phyloP scores from a whole-genome alignment of 768 basidiomycete species.

The Leccinum uliginosum region DNA sequence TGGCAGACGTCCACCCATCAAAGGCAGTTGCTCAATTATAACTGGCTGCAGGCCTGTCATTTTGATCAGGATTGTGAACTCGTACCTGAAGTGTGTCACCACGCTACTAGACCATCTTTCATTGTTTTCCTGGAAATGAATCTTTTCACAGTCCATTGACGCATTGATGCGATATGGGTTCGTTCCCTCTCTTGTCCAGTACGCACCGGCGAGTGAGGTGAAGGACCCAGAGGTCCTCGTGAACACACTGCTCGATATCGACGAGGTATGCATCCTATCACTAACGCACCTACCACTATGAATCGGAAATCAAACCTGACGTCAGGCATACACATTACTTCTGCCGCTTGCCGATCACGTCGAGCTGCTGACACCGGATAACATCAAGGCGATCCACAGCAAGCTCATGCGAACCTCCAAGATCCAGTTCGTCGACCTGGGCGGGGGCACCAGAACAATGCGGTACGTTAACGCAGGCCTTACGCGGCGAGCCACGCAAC shows the following conservation, averaged over 20 bases:
- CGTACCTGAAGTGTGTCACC: constrained; percentile 13
- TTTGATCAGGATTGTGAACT: constrained; percentile 27
- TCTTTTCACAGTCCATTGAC: constrained; percentile 22
- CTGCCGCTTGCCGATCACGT: constrained; percentile 22
- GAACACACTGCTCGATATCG: constrained; percentile 20
- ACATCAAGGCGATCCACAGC: constrained; percentile 27
- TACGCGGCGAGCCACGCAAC: constrained; percentile 27
- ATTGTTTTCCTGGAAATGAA: background rate
- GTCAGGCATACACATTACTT: constrained; percentile 24
- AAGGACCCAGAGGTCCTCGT: constrained; percentile 22
- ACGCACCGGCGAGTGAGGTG: constrained; percentile 20
- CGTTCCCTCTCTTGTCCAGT: constrained; percentile 20
- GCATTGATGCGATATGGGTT: constrained; percentile 26
- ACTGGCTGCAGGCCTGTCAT: constrained; percentile 28
- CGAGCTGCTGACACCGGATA: constrained; percentile 25
- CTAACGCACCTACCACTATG: background rate
- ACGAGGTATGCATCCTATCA: constrained; percentile 17
- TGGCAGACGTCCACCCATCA: constrained; percentile 24
- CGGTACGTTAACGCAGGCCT: constrained; percentile 28
- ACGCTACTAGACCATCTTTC: background rate
- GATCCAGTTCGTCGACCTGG: constrained; percentile 19
- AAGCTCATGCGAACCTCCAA: constrained; percentile 31
- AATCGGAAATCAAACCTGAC: background rate
- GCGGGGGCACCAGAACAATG: constrained; percentile 7
- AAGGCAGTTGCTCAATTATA: constrained; percentile 28